These are phyloP conservation scores for Nasturtium officinale DNA, from an alignment of 345 rosid species.

Conservation along the genomic window DNA sequence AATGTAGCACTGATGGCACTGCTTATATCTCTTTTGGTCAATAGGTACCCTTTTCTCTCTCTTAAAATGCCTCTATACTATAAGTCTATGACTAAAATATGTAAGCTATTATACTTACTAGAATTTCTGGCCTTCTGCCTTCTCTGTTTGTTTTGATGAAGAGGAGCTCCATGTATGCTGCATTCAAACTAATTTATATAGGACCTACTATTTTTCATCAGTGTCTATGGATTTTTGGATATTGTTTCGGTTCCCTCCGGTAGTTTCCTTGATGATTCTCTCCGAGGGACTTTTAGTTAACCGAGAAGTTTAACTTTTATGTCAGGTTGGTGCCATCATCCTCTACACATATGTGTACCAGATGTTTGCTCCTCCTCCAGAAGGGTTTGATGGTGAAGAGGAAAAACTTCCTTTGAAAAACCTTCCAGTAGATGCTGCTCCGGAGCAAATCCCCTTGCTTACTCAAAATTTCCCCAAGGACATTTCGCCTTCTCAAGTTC, in stretches of 20 bases:
- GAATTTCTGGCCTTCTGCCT: constrained; percentile 21
- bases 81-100: background rate
- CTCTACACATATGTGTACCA: constrained; percentile 91
- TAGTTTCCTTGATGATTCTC: constrained; percentile 13
- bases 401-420: constrained; percentile 58
- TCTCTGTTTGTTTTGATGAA: constrained; percentile 15
- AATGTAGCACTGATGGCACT: constrained; percentile 83
- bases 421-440: constrained; percentile 48
- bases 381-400: constrained; percentile 76
- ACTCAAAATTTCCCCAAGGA: constrained; percentile 48
- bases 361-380: constrained; percentile 94
- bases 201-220: constrained; percentile 12
- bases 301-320: constrained; percentile 30
- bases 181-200: background rate
- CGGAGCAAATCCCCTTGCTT: constrained; percentile 76
- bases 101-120: constrained; percentile 2
- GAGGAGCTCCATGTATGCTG: background rate
- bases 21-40: constrained; percentile 99
- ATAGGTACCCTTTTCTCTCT: constrained; percentile 62
- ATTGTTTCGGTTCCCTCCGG: constrained; percentile 14
- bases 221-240: constrained; percentile 14
- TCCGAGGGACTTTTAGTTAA: constrained; percentile 1
- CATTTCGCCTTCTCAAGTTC: constrained; percentile 52
- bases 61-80: background rate
- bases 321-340: constrained; percentile 96